Base-by-base conservation (phyloP, 352 stramenopile genomes). In the Pythium phragmitis region DNA sequence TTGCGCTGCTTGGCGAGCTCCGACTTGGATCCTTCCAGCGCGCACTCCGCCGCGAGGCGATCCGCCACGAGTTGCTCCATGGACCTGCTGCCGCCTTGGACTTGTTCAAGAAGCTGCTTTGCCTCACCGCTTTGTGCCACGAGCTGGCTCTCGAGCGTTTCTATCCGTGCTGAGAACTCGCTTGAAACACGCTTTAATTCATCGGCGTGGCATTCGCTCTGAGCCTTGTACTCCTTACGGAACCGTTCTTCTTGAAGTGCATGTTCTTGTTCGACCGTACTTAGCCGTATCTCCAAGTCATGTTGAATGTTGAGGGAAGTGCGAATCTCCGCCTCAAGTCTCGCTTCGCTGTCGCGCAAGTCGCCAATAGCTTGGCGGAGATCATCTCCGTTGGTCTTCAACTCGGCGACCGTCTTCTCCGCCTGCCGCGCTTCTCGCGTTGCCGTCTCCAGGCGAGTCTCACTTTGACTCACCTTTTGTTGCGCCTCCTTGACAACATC, bases 1-100 rank as follows among this genome's bases (percentile, higher is more conserved):
- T 88, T 87, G 9, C 67, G 67, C 33, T 89, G 82, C 49, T 82
- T 79, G 9, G 46, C 37, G 11, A 71, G 45, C 9, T 87, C 79
- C 8, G 37, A 3, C 57, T 81, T 83, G 16, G 73, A 58, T 8
- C 63, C 48, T 26, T 76, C 69, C 26, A 80, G 47, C 0, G 63
- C 65, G 6, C 52, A 45, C 45, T 82, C 57, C 26, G 84, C 36
- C 4, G 63, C 63, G 23, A 75, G 49, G 1, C 79, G 72, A n/a
- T 77, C 67, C 4, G 43, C 36, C 11, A 47, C 34, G 13, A 73
- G 56, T 41, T 66, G 48, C 33, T 73, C 56, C 19, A 73, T 60
- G 21, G 57, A 65, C 56, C 53, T 51, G 4, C 41, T 30, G 12
- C 48, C 67, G 12, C 51, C 61, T 19, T 69, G 45, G 2, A 64